Evolutionary conservation across 2,329 filamentous ascomycete genomes (phyloP), one percentile per base, ranked within the genome.

Genomic region (Sphaerulina populicola): DNA sequence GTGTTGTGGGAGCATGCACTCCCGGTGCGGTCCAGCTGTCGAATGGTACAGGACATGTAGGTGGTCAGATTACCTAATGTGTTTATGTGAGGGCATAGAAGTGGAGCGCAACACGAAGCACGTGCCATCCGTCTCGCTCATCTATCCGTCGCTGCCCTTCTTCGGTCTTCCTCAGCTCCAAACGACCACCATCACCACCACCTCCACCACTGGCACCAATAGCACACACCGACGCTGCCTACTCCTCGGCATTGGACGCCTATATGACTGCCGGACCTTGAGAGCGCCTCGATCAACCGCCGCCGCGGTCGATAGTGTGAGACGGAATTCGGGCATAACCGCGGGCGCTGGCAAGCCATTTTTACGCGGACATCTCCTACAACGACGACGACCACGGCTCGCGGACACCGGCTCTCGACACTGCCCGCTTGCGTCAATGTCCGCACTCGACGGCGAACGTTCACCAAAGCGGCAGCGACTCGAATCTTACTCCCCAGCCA

Each of bases 401-500:
- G 23, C 6, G 47, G 41, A 37, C 53, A 18, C 39, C 36, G 36
- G 41, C 50, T 45, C 23, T 27, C 27, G 15, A 29, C 14, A 15
- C n/a, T 12, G 37, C 37, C 6, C 23, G 11, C 29, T 31, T 31
- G 46, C 46, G 11, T 53, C 58, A 57, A 66, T 66, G 64, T 65
- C 62, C 55, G 51, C 55, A 47, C 33, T 38, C 41, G 60, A 62
- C 57, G 55, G 54, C 52, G 66, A 64, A 56, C 63, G 63, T 43
- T 66, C 64, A 41, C 64, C 64, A 46, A 67, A 67, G 60, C 65
- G 66, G 49, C 64, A 66, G 60, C 60, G 65, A 51, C 59, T 66
- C 58, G 53, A 59, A 27, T 71, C 70, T 47, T 74, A 71, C 61
- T 73, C 70, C 44, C 72, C 72, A 51, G 70, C 69, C 47, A 58